These are phyloP conservation scores for Vitrella brassicaformis DNA, from an alignment of 73 alveolate species.

Conservation along the genomic window DNA sequence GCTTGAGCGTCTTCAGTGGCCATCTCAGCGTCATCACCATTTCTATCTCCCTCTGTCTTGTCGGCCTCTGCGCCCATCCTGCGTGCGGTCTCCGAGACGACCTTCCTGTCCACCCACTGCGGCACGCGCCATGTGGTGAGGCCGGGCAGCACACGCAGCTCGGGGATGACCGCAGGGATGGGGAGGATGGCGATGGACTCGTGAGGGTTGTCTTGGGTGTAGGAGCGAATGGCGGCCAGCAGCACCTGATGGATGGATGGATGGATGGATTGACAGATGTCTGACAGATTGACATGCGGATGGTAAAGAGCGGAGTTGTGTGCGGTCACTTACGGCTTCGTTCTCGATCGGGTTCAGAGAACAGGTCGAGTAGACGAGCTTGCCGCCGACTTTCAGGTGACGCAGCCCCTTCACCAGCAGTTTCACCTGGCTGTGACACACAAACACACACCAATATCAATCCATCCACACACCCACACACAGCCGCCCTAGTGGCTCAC, in stretches of 20 bases:
- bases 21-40: background rate
- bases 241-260: background rate
- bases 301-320: background rate
- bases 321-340: slow-evolving; percentile 60
- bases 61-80: too few species aligned
- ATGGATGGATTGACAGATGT: background rate
- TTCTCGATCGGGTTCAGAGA: slow-evolving; percentile 93
- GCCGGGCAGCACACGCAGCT: background rate
- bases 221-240: background rate
- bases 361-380: slow-evolving; percentile 90
- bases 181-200: too few species aligned
- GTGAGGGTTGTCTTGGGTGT: background rate
- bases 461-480: too few species aligned
- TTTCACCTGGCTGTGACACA: slow-evolving; percentile 59
- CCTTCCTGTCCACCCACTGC: background rate
- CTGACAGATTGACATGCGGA: background rate
- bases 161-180: background rate
- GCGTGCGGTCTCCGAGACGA: too few species aligned
- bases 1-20: background rate
- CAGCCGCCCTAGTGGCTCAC: too few species aligned
- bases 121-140: slow-evolving; percentile 3
- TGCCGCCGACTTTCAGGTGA: slow-evolving; percentile 81
- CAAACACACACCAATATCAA: too few species aligned
- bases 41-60: background rate
- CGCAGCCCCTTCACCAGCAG: slow-evolving; percentile 71